Percentiles rank a stretch among this genome's conserved stretches.
phyloP scores from a whole-genome alignment of 805 yeast species.

The Zygoascus bituminiphila region DNA sequence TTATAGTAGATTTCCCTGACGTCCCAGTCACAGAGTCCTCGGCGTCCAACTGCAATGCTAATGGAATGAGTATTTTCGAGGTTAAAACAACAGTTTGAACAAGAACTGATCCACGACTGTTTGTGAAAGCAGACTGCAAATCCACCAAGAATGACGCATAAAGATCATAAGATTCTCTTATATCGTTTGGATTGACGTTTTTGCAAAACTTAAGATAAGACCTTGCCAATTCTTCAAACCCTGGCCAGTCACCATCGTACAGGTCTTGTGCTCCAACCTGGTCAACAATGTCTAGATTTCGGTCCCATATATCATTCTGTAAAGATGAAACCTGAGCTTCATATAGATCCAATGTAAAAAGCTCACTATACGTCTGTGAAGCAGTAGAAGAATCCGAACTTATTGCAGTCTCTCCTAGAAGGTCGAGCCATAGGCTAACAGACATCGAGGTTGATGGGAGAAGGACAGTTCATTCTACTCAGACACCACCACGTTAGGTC shows the following conservation, averaged over 20 bases:
- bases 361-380: conserved; percentile 3
- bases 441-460: conserved; percentile 9
- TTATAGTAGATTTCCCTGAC: conserved; percentile 18
- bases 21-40: conserved; percentile 28
- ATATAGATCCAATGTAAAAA: conserved; percentile 26
- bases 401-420: conserved; percentile 4
- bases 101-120: conserved; percentile 25
- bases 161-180: conserved; percentile 42
- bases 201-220: conserved; percentile 42
- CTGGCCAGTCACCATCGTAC: conserved; percentile 33
- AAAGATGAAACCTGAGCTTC: conserved; percentile 31
- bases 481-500: no score
- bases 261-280: conserved; percentile 24
- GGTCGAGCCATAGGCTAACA: conserved; percentile 11
- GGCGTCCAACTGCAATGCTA: conserved; percentile 15
- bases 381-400: background rate
- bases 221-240: conserved; percentile 40
- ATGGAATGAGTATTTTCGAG: conserved; percentile 11
- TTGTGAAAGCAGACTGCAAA: conserved; percentile 31
- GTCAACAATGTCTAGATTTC: conserved; percentile 16
- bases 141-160: conserved; percentile 39
- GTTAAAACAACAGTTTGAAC: conserved; percentile 10
- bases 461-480: no score
- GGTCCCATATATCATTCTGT: conserved; percentile 27
- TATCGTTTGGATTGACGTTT: conserved; percentile 45